Percentiles rank a stretch among this genome's conserved stretches.
Conservation (phyloP, 2,329 filamentous ascomycete genomes). For the Diplodia seriata region DNA sequence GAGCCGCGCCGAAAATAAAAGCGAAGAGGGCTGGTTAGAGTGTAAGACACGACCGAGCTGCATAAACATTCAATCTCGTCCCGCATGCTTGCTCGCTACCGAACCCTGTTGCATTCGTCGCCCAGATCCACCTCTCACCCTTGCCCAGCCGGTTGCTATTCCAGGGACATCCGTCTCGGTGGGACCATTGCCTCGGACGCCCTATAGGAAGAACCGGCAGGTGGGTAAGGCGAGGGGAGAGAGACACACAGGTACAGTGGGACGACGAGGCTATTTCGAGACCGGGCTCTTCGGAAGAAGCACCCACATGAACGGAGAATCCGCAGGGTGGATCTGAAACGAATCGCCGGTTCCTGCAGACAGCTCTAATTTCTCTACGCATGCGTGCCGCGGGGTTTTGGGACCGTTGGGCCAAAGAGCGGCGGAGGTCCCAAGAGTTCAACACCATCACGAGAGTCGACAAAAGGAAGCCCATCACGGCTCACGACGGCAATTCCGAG, state of each 20-base stretch:
- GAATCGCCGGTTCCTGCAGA: not conserved
- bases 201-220: not conserved
- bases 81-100: not conserved
- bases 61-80: conserved; percentile 15
- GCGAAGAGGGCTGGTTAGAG: not conserved
- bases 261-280: not conserved
- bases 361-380: not conserved
- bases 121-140: not conserved
- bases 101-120: conserved; percentile 8
- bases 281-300: not conserved
- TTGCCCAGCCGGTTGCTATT: not conserved
- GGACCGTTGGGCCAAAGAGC: not conserved
- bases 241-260: not conserved
- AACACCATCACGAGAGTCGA: not conserved
- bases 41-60: not conserved
- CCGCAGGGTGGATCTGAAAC: conserved; percentile 6
- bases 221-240: not conserved
- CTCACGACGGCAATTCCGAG: not conserved
- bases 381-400: not conserved
- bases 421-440: not conserved
- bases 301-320: not conserved
- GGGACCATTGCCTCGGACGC: conserved; percentile 13
- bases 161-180: not conserved
- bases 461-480: not conserved
- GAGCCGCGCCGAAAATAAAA: not conserved